phyloP scores from a whole-genome alignment of 1,284 basidiomycete genomes.

The Pulveroboletus sp. region DNA sequence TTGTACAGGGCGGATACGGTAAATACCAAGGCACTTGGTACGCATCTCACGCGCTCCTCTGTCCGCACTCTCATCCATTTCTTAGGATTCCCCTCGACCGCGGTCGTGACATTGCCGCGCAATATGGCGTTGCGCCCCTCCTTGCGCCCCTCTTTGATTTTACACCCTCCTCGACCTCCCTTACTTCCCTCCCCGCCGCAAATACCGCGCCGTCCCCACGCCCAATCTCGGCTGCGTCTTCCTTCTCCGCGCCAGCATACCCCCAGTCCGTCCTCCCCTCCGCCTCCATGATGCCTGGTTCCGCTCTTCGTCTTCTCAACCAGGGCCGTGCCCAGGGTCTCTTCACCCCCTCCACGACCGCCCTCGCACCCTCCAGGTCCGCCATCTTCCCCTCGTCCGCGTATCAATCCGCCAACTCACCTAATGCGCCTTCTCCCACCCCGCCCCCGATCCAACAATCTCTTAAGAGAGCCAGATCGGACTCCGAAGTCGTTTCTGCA shows the following conservation, averaged over 20 bases:
- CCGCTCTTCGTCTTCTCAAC: conserved; percentile 74
- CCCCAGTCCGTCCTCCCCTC: conserved; percentile 61
- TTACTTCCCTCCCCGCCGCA: conserved; percentile 59
- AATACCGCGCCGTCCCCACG: conserved; percentile 49
- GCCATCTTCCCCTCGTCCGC: conserved; percentile 39
- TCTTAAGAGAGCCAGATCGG: conserved; percentile 50
- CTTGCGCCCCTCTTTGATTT: conserved; percentile 92
- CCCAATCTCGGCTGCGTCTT: conserved; percentile 55
- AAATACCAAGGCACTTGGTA: conserved; percentile 99
- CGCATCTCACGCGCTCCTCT: conserved; percentile 22
- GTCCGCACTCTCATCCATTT: conserved; percentile 15
- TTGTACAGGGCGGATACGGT: conserved; percentile 98
- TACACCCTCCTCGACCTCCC: conserved; percentile 70
- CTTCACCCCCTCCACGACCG: conserved; percentile 77
- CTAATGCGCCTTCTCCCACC: conserved; percentile 51
- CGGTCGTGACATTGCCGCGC: conserved; percentile 86
- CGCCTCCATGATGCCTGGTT: conserved; percentile 79
- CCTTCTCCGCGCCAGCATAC: conserved; percentile 48
- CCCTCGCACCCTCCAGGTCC: conserved; percentile 41
- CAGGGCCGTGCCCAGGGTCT: conserved; percentile 84
- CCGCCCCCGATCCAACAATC: conserved; percentile 51
- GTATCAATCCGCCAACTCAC: conserved; percentile 46
- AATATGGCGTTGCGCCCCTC: conserved; percentile 84
- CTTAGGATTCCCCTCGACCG: conserved; percentile 89
- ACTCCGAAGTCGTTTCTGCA: conserved; percentile 40